Evolutionary conservation across 352 stramenopile species (phyloP), one percentile per base, ranked within the genome.

Genomic region (Phytophthora cryptogea): DNA sequence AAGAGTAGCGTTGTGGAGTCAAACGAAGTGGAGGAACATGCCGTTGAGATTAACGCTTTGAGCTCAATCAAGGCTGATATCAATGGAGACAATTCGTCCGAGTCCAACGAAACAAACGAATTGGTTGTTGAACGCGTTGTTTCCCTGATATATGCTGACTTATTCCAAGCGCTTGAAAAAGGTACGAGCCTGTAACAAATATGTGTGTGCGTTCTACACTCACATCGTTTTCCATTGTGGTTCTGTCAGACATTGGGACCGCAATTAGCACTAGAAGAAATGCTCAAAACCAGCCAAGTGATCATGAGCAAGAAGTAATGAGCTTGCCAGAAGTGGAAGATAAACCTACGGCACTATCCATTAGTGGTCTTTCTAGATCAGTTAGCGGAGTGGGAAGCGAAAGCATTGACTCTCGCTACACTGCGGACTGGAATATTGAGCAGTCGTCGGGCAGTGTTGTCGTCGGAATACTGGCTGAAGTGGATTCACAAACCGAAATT

Each of bases 131-230:
- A 68, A 36, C 58, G 54, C 37, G 52, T 76, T 27, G n/a, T 62
- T 35, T 43, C 56, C 11, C 27, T 72, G 23, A 13, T 81, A 5
- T 70, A 67, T 8, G 27, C 40, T 8, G 51, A 68, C 16, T 32
- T 81, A 27, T 47, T 72, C 5, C 32, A 66, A 43, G 20, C 47
- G 1, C 13, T 73, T 0, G 44, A 57, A 17, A 30, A 54, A 17
- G 63, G 71, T 76, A 68, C 9, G 56, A 36, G 0, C 39, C 13
- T 40, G 30, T 20, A n/a, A 44, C 16, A 8, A 27, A 33, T 23
- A 37, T 28, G 17, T 28, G 8, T 20, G 17, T 44, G 14, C 8
- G 8, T 44, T 44, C 6, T 44, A 8, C 3, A 28, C 40, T 57
- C 40, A 64, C 35, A 32, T 31, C 37, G 7, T 2, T 52, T n/a